A percentile compares a stretch with the other conserved stretches of the same genome.
Conservation (phyloP, 345 rosid species). For the Psidium friedrichsthalianum region DNA sequence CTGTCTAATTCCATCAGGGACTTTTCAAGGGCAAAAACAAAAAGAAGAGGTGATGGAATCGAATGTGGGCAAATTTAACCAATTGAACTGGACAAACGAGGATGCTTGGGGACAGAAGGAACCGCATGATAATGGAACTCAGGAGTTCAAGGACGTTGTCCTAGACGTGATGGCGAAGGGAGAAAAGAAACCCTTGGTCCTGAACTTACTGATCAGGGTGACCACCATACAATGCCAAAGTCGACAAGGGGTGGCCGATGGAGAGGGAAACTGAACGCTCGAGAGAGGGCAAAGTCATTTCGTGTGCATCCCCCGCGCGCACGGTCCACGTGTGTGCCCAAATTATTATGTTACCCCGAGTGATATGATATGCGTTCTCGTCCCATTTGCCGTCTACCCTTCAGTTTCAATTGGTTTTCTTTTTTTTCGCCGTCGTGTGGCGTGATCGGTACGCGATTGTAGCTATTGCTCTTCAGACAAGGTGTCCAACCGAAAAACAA, state of each 20-base stretch:
- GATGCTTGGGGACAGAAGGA: not conserved
- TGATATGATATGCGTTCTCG: not conserved
- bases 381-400: not conserved
- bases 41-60: not conserved
- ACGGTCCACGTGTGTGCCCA: not conserved
- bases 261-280: not conserved
- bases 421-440: not conserved
- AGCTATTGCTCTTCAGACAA: not conserved
- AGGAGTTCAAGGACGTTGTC: not conserved
- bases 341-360: not conserved
- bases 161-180: not conserved
- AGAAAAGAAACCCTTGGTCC: not conserved
- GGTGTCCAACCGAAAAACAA: not conserved
- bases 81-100: not conserved
- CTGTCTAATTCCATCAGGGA: not conserved
- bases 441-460: not conserved
- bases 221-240: not conserved
- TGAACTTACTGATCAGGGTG: not conserved
- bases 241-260: not conserved
- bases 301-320: too few relatives aligned
- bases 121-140: not conserved
- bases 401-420: not conserved
- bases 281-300: too few relatives aligned
- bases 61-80: not conserved
- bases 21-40: not conserved